Base-by-base conservation (phyloP, 345 rosid genomes). In the Iberis pinnata region DNA sequence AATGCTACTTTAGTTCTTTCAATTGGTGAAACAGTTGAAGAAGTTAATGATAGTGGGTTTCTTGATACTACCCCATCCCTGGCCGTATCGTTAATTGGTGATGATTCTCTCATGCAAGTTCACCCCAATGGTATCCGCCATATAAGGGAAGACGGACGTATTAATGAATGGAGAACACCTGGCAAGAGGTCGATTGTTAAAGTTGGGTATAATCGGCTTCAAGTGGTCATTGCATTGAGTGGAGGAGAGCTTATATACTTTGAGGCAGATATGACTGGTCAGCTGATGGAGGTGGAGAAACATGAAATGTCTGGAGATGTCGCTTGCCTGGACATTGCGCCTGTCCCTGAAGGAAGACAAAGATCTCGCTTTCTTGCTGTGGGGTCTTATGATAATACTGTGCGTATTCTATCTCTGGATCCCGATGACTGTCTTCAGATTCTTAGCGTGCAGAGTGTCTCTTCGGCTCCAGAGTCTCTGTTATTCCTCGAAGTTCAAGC, bases 271-370 rank as follows among this genome's bases (percentile, higher is more conserved):
- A 70, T 85, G 84, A 83, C 79, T 32, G 98, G 98, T 66, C 95
- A 88, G 72, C 73, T 92, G 56, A 81, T 92, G 95, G 98, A 92
- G 78, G 93, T 92, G 49, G 95, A 88, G 74, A 92, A 92, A 72
- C 89, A 88, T 68, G 98, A 92, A 74, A 88, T 92, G 97, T 80
- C 97, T 31, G 98, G 97, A 47, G 98, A 92, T 68, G 98, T 92
- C 65, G 98, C 98, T 36, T 92, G 97, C 71, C 66, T 92, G 70
- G 98, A 88, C 75, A 92, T 92, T 57, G 97, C 98, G 25, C 90
- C 98, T 19, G 98, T 92, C 60, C 98, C 98, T 51, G 98, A 88
- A 88, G 98, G 98, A 57, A 92, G 98, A 66, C 88, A 85, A 45
- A 92, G 98, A 70, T 92, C 98, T 5, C 86, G 95, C 9, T 92